Conservation (phyloP, 1,284 basidiomycete species). For the Rhodotorula sp. region DNA sequence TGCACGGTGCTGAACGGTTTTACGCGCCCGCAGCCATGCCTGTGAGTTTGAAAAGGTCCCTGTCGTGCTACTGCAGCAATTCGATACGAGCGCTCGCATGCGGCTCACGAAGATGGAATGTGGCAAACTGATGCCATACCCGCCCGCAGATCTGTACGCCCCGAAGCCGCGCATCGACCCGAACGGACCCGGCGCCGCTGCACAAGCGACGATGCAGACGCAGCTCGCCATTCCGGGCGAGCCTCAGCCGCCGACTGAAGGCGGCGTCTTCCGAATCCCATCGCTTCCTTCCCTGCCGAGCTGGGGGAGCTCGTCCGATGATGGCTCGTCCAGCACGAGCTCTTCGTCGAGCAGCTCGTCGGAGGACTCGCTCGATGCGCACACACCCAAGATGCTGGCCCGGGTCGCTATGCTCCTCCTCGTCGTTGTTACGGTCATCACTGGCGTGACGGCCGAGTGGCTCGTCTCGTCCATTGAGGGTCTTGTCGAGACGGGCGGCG, state of each 20-base stretch:
- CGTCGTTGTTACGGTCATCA: conserved; percentile 55
- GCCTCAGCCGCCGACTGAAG: conserved; percentile 45
- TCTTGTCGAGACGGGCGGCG: conserved; percentile 55
- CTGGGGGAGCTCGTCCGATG: conserved; percentile 46
- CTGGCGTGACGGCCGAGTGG: conserved; percentile 74
- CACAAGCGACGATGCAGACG: not conserved
- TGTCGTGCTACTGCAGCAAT: too few species aligned
- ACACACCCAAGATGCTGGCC: conserved; percentile 56
- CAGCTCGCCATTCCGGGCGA: conserved; percentile 29
- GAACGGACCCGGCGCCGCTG: conserved; percentile 7
- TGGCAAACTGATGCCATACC: too few species aligned
- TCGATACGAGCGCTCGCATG: too few species aligned
- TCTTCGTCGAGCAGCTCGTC: not conserved
- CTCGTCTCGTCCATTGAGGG: conserved; percentile 75
- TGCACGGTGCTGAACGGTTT: too few species aligned
- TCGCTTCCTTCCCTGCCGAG: conserved; percentile 34
- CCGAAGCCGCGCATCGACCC: conserved; percentile 6
- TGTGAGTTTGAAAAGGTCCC: too few species aligned
- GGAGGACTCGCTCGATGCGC: not conserved
- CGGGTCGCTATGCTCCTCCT: conserved; percentile 55
- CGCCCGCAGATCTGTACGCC: conserved; percentile 3
- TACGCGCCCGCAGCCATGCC: too few species aligned
- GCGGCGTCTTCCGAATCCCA: conserved; percentile 48
- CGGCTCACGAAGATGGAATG: too few species aligned
- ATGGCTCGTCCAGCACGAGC: conserved; percentile 6